phyloP scores from a whole-genome alignment of 352 stramenopile genomes.

The Pilasporangium apinafurcum region DNA sequence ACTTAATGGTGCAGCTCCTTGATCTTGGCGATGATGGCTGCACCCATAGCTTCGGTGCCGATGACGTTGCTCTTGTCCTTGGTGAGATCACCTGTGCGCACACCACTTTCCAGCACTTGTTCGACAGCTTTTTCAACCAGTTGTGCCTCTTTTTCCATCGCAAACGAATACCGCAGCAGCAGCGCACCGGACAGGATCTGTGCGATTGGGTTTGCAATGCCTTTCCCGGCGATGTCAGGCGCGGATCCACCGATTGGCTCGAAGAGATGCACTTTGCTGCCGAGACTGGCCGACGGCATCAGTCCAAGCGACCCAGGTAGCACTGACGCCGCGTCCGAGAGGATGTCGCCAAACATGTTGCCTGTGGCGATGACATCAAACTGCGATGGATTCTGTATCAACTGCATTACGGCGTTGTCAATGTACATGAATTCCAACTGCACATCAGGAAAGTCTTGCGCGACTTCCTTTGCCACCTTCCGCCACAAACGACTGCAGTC shows the following conservation, averaged over 20 bases:
- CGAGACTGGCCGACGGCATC: conserved; percentile 97
- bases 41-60: conserved; percentile 68
- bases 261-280: conserved; percentile 91
- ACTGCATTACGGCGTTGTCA: conserved; percentile 98
- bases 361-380: conserved; percentile 99
- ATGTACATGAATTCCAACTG: conserved; percentile 98
- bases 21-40: conserved; percentile 79
- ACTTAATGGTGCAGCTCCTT: conserved; percentile 26
- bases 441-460: conserved; percentile 91
- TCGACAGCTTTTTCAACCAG: conserved; percentile 81
- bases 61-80: conserved; percentile 47
- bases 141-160: conserved; percentile 72
- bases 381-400: conserved; percentile 97
- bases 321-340: conserved; percentile 97
- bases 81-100: conserved; percentile 84
- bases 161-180: conserved; percentile 94
- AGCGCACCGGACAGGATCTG: conserved; percentile 97
- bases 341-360: conserved; percentile 99
- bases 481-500: conserved; percentile 92
- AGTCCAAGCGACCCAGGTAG: conserved; percentile 97
- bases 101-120: conserved; percentile 72
- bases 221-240: conserved; percentile 96
- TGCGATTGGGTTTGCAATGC: conserved; percentile 96
- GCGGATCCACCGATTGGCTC: conserved; percentile 97
- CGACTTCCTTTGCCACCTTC: conserved; percentile 88